Evolutionary conservation across 1,284 basidiomycete genomes (phyloP).

Genomic region (Papiliotrema nemorosa): DNA sequence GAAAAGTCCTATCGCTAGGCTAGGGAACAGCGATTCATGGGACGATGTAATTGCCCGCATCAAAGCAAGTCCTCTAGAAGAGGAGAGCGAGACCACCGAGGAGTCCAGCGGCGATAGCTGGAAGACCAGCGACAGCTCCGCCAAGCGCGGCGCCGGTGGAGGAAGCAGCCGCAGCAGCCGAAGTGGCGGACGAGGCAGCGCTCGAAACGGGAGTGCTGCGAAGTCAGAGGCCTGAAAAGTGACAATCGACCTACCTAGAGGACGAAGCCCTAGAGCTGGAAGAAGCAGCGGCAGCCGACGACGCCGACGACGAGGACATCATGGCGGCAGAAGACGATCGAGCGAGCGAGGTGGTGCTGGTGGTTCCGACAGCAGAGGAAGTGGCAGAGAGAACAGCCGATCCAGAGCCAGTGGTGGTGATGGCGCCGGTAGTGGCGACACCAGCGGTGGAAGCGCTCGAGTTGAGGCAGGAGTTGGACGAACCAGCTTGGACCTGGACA

Average conservation of each 20-base stretch:
- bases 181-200: conserved; percentile 4
- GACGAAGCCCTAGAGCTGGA: no score
- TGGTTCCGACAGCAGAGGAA: conserved; percentile 10
- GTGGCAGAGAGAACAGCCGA: conserved; percentile 9
- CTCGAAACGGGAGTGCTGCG: not conserved
- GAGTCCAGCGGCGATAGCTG: conserved; percentile 31
- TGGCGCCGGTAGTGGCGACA: conserved; percentile 15
- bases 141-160: conserved; percentile 20
- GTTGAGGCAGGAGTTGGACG: conserved; percentile 7
- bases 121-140: conserved; percentile 24
- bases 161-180: conserved; percentile 10
- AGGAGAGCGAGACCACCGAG: conserved; percentile 34
- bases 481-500: conserved; percentile 29
- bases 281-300: conserved; percentile 9
- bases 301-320: conserved; percentile 7
- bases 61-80: conserved; percentile 28
- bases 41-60: no score
- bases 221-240: no score
- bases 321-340: not conserved
- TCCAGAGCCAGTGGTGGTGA: conserved; percentile 16
- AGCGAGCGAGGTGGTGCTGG: conserved; percentile 3
- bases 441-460: conserved; percentile 18
- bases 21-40: no score
- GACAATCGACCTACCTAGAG: no score
- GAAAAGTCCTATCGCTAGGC: no score